Evolutionary conservation across 1,284 basidiomycete genomes (phyloP), one percentile per base, ranked within the genome.

Genomic region (Lentinula novae-zelandiae): DNA sequence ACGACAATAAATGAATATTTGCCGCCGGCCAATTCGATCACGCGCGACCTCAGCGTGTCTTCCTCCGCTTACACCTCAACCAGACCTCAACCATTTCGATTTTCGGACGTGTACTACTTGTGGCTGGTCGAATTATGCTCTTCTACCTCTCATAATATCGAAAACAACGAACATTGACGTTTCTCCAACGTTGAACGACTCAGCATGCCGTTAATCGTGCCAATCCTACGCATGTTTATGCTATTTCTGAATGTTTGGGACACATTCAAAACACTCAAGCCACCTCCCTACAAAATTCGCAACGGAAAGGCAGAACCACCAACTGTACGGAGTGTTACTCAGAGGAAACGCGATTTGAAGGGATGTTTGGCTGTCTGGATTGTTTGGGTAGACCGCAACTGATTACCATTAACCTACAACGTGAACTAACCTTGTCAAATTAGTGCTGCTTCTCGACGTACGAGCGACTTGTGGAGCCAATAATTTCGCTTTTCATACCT

Each of bases 301-400:
- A 84, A 84, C 71, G 78, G 79, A 15, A 27, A 60, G 62, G 39
- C 17, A 64, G 85, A 85, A 7, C 78, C 78, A 39, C 86, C 86
- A 7, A 89, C 84, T 66, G 70, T 80, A 20, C 82, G 87, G 36
- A 88, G 89, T 8, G 70, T 87, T 64, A 81, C 85, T 33, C 86
- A 89, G 71, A 77, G 90, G 66, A 93, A 93, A 71, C 81, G 91
- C 60, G 83, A 88, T 67, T 87, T 93, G 80, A 93, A 93, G 71
- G 90, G 91, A 20, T 87, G 85, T 70, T 75, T 93, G 62, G 83
- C 89, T 33, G 82, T 93, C 10, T 93, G 91, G 91, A 79, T 91
- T 51, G 83, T 93, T 65, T 93, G 89, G 89, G 90, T 90, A 73
- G 75, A 82, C 72, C 60, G 52, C 52, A 17, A 12, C 34, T 10